phyloP scores from a whole-genome alignment of 176 grass and related monocot genomes.

The Oryza rufipogon region DNA sequence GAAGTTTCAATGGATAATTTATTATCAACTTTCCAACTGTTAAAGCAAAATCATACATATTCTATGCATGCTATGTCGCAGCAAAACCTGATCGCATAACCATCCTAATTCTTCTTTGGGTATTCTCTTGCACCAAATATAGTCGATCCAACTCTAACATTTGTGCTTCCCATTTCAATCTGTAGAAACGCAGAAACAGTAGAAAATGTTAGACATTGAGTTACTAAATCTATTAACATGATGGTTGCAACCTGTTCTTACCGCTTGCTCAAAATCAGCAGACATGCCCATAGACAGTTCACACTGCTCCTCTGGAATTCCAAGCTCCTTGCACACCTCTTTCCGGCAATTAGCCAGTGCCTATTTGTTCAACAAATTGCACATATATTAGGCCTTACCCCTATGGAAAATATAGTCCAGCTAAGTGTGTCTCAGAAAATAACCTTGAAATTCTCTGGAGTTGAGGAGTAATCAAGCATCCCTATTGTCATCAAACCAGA shows the following conservation, averaged over 20 bases:
- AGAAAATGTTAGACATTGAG: slow-evolving; percentile 15
- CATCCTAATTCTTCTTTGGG: slow-evolving; percentile 74
- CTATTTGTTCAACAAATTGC: slow-evolving; percentile 43
- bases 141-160: slow-evolving; percentile 80
- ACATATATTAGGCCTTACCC: background rate
- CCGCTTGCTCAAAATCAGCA: slow-evolving; percentile 94
- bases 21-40: slow-evolving; percentile 28
- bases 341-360: slow-evolving; percentile 57
- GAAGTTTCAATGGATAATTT: background rate
- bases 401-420: background rate
- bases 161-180: slow-evolving; percentile 94
- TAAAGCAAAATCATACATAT: background rate
- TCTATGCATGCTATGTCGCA: background rate
- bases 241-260: slow-evolving; percentile 46
- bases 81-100: background rate
- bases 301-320: slow-evolving; percentile 73
- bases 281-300: slow-evolving; percentile 99
- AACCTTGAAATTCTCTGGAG: slow-evolving; percentile 96
- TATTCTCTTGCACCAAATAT: slow-evolving; percentile 86
- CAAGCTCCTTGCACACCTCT: slow-evolving; percentile 76
- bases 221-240: background rate
- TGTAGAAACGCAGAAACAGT: slow-evolving; percentile 41
- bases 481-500: slow-evolving; percentile 99
- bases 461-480: slow-evolving; percentile 96
- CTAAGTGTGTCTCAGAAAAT: slow-evolving; percentile 1